phyloP scores from a whole-genome alignment of 1,139 yeast species.

The Blastobotrys apis region DNA sequence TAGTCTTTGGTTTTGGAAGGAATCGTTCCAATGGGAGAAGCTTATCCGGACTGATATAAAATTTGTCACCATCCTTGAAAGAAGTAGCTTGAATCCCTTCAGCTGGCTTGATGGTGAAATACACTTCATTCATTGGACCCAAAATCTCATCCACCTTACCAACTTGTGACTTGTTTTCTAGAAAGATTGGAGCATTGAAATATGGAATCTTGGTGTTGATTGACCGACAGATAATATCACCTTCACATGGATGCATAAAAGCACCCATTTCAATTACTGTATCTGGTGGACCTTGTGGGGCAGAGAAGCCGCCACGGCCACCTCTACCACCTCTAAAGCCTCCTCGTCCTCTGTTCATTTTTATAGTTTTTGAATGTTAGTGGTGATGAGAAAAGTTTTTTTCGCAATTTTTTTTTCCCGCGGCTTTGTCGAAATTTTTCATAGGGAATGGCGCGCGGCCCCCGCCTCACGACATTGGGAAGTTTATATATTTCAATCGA shows the following conservation, averaged over 20 bases:
- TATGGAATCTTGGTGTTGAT: constrained; percentile 93
- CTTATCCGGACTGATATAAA: constrained; percentile 92
- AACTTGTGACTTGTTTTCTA: constrained; percentile 86
- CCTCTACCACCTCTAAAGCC: constrained; percentile 38
- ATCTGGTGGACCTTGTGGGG: constrained; percentile 89
- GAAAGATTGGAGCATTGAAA: constrained; percentile 96
- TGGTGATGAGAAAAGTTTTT: constrained; percentile 2
- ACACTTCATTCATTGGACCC: constrained; percentile 96
- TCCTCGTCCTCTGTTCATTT: constrained; percentile 41
- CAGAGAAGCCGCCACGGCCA: constrained; percentile 47
- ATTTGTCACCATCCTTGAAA: constrained; percentile 93
- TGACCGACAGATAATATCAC: constrained; percentile 94
- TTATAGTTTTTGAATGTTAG: constrained; percentile 3
- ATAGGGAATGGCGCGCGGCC: background rate
- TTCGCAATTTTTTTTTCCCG: background rate
- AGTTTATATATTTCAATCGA: no score
- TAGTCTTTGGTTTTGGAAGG: constrained; percentile 85
- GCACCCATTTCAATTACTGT: constrained; percentile 89
- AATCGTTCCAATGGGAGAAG: constrained; percentile 93
- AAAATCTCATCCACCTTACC: constrained; percentile 98
- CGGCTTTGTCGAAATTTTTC: constrained; percentile 7
- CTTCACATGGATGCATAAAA: constrained; percentile 90
- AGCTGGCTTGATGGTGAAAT: constrained; percentile 89
- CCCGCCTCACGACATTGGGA: constrained; percentile 4
- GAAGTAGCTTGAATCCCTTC: constrained; percentile 95